Conservation (phyloP, 768 basidiomycete genomes). For the Mycena galopus region DNA sequence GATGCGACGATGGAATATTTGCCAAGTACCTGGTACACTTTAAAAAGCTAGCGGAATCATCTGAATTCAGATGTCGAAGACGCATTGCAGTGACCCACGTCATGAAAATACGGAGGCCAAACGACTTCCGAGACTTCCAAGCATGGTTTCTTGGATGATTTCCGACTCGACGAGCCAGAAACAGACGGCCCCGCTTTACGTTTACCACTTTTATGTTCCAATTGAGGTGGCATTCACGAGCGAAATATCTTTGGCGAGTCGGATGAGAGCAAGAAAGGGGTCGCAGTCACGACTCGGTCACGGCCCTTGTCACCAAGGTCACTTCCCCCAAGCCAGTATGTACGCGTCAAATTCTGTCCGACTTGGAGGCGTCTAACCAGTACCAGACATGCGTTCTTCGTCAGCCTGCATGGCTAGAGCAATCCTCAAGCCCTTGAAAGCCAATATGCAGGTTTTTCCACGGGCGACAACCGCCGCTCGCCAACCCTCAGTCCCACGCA, state of each 20-base stretch:
- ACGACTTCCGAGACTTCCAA: constrained; percentile 35
- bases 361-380: not conserved
- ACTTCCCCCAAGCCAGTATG: not conserved
- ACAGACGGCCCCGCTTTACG: constrained; percentile 16
- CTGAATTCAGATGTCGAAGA: constrained; percentile 8
- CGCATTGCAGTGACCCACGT: constrained; percentile 51
- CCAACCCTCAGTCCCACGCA: constrained; percentile 12
- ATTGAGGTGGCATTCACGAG: not conserved
- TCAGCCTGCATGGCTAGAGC: constrained; percentile 21
- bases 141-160: constrained; percentile 37
- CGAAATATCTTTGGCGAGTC: too few relatives aligned
- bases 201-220: not conserved
- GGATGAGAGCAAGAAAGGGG: constrained; percentile 8
- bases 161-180: not conserved
- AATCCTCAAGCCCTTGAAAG: constrained; percentile 20
- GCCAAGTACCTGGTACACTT: constrained; percentile 60
- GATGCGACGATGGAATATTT: not conserved
- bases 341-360: not conserved
- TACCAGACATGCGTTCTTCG: constrained; percentile 30
- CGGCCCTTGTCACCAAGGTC: not conserved
- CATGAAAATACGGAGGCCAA: constrained; percentile 78
- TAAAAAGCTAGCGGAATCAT: constrained; percentile 36
- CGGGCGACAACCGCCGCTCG: not conserved
- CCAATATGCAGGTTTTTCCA: constrained; percentile 30
- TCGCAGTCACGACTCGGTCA: not conserved